A percentile compares a stretch with the other conserved stretches of the same genome.
These are phyloP conservation scores for Cladosporium sp. DNA, from an alignment of 2,329 filamentous ascomycete genomes.

Conservation along the genomic window DNA sequence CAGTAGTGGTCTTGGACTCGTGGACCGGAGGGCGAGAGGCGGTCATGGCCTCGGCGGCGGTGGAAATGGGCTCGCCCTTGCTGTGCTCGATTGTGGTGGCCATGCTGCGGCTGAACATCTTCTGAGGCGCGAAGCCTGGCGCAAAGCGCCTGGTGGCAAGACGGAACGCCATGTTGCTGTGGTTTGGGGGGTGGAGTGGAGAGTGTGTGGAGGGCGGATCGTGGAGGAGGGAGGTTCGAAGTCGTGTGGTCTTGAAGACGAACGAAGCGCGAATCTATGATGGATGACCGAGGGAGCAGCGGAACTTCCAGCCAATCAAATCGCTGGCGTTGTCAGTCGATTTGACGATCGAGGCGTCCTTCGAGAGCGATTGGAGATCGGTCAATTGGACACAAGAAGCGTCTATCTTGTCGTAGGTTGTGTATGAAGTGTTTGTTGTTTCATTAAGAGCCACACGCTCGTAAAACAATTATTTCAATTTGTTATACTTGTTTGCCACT, in stretches of 20 bases:
- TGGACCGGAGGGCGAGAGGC: slow-evolving; percentile 41
- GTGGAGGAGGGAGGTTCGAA: slow-evolving; percentile 17
- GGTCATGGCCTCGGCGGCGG: slow-evolving; percentile 36
- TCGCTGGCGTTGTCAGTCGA: not conserved
- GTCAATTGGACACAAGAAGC: not conserved
- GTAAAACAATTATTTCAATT: not conserved
- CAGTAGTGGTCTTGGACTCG: slow-evolving; percentile 60
- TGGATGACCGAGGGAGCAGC: not conserved
- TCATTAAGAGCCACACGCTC: not conserved
- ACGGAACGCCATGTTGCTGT: slow-evolving; percentile 39
- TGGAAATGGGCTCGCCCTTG: slow-evolving; percentile 37
- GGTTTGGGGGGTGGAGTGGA: slow-evolving; percentile 24
- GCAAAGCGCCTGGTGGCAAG: slow-evolving; percentile 41
- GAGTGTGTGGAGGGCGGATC: slow-evolving; percentile 22
- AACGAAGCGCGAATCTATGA: slow-evolving; percentile 8
- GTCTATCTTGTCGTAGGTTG: not conserved
- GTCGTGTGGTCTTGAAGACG: slow-evolving; percentile 5
- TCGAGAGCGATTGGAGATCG: not conserved
- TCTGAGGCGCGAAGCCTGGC: slow-evolving; percentile 29
- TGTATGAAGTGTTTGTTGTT: not conserved
- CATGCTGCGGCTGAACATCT: slow-evolving; percentile 39
- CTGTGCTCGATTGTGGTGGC: slow-evolving; percentile 40
- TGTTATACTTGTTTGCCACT: not conserved
- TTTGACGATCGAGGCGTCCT: not conserved
- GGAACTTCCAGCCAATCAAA: not conserved